Base-by-base conservation (phyloP, 768 basidiomycete species). In the Mycena vitilis region DNA sequence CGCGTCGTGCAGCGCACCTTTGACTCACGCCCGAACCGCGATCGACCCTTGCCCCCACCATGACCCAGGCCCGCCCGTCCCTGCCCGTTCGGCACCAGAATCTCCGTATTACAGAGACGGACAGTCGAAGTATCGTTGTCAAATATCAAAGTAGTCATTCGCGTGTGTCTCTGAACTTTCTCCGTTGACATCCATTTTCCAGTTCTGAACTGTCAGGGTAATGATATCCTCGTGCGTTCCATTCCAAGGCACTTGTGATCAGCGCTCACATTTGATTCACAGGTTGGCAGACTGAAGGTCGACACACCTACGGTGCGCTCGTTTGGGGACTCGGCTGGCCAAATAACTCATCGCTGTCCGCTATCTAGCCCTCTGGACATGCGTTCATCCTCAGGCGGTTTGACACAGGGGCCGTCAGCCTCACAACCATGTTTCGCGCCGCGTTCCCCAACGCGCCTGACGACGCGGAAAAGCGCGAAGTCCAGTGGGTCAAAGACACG, bases 381-480 rank as follows among this genome's bases (percentile, higher is more conserved):
- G 95, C 96, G 25, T 98, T 98, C 78, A 94, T 98, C 76, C 90
- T 98, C 42, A 89, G 96, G 52, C 90, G 96, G 62, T 96, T 93
- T 73, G 96, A 98, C 80, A 97, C 96, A 4, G 91, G 93, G 66
- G 95, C 95, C 22, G 88, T 98, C 80, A 93, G 91, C 71, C 87
- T 96, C 12, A 97, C 96, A 12, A 97, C 96, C 64, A 97, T 98
- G 95, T 97, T 94, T 82, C 93, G 95, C 66, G 95, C 95, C 10
- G 95, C 95, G 0, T 98, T 95, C 78, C 96, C 96, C 12, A 87
- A 85, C 45, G 93, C 95, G 5, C 81, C 83, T 49, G 94, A 95
- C 2, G 81, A 85, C 55, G 89, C 91, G 20, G 96, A 98, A 79
- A 91, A 88, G 77, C 81, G 80, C 15, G 96, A 98, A 78, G 84